Percentiles rank a stretch among this genome's conserved stretches.
phyloP scores from a whole-genome alignment of 331 rosid genomes.

The Acacia pycnantha region DNA sequence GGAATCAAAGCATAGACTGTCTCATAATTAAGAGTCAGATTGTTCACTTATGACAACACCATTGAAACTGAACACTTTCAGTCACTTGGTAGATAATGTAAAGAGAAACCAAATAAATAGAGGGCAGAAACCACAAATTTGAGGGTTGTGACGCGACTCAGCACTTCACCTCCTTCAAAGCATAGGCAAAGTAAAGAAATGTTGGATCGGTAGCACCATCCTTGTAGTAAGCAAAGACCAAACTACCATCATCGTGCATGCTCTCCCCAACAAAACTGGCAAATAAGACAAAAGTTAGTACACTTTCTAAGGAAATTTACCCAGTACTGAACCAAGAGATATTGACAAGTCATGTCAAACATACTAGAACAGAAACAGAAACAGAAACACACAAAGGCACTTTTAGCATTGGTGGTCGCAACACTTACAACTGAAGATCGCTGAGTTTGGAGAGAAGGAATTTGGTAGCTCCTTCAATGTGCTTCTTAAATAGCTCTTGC shows the following conservation, averaged over 20 bases:
- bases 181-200: constrained; percentile 51
- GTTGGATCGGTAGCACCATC: constrained; percentile 73
- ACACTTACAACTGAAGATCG: constrained; percentile 64
- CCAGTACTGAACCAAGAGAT: neutral
- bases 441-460: constrained; percentile 53
- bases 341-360: neutral
- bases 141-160: constrained; percentile 15
- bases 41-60: neutral
- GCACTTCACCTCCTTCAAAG: constrained; percentile 77
- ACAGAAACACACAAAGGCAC: neutral
- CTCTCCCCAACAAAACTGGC: constrained; percentile 77
- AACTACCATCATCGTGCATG: constrained; percentile 52
- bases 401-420: neutral
- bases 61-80: constrained; percentile 23
- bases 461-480: constrained; percentile 67
- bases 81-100: constrained; percentile 5
- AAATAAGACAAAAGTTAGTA: neutral
- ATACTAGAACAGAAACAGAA: neutral
- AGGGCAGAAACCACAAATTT: constrained; percentile 31
- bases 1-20: constrained; percentile 15
- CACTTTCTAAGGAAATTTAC: neutral
- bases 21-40: neutral
- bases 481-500: constrained; percentile 54
- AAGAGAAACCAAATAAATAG: constrained; percentile 22
- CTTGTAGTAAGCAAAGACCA: constrained; percentile 75